These are phyloP conservation scores for Ogataea glucozyma DNA, from an alignment of 805 yeast genomes.

Conservation along the genomic window DNA sequence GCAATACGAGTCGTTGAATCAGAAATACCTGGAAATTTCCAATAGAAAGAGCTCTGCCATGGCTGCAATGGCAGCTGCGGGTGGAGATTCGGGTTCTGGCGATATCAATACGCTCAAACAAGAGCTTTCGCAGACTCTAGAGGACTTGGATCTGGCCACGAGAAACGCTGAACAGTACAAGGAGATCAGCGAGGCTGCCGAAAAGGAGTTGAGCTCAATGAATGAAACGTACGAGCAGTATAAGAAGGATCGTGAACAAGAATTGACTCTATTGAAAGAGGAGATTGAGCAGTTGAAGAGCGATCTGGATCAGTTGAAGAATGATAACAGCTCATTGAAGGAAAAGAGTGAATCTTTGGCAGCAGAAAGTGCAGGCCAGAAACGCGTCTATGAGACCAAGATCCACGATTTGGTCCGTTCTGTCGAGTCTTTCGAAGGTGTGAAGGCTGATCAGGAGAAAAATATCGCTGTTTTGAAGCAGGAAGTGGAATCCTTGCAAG, in stretches of 20 bases:
- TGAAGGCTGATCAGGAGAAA: not conserved
- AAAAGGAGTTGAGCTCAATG: constrained; percentile 58
- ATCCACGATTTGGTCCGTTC: constrained; percentile 27
- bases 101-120: constrained; percentile 30
- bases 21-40: constrained; percentile 32
- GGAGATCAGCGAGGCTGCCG: constrained; percentile 64
- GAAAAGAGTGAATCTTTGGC: constrained; percentile 16
- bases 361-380: constrained; percentile 12
- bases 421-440: not conserved
- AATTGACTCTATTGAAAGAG: constrained; percentile 9
- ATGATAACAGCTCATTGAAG: constrained; percentile 18
- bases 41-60: constrained; percentile 32
- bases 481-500: constrained; percentile 33
- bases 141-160: constrained; percentile 58
- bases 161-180: constrained; percentile 62
- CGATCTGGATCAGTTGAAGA: constrained; percentile 11
- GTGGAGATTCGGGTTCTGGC: constrained; percentile 23
- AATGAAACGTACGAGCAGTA: constrained; percentile 54
- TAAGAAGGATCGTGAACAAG: constrained; percentile 34
- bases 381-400: constrained; percentile 19
- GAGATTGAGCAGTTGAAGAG: constrained; percentile 20
- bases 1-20: constrained; percentile 38
- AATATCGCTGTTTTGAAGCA: constrained; percentile 33
- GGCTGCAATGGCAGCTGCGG: constrained; percentile 26
- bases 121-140: constrained; percentile 42